Base-by-base conservation (phyloP, 495 filamentous ascomycete species). In the Penicillium longicatenatum region DNA sequence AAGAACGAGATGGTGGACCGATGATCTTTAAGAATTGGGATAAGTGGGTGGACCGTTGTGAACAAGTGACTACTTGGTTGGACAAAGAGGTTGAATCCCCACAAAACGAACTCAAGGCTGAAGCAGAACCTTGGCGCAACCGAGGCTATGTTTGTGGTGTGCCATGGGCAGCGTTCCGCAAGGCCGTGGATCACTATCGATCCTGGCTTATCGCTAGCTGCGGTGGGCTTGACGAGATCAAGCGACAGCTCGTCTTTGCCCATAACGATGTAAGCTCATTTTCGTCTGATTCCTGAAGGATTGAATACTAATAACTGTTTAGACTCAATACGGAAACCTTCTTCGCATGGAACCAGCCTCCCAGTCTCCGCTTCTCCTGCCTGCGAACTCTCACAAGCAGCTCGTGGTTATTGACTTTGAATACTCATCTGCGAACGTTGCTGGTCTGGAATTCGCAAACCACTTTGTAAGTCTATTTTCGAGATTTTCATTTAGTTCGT, bases 251-350 rank as follows among this genome's bases (percentile, higher is more conserved):
- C 9, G 88, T 97, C 7, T 99, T 99, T 79, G 90, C 92, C 24
- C 94, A 99, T 72, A 98, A 97, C 70, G 94, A 99, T 83, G 92
- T 95, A 72, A 73, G 89, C 79, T 43, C 30, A 21, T 5, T 30
- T 6, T 19, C 26, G n/a, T 26, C 39, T 7, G 3, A 0, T 17
- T n/a, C 12, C 12, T 6, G 31, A 5, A 17, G 14, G 8, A 39
- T n/a, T 19, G 22, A 0, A 52, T 51, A 26, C 52, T 73, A 35
- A 70, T 63, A 47, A 43, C 21, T 39, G 9, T 50, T 20, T 55
- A 97, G 90, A 96, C 94, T 22, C 94, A 99, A 86, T 98, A 98
- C 68, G 94, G 94, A 52, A 99, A 99, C 66, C 90, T 99, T 49
- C 85, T 99, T 26, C 89, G 94, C n/a, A 78, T 97, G 63, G 82